Conservation (phyloP, 2,329 filamentous ascomycete species). For the Pseudogymnoascus sp. region DNA sequence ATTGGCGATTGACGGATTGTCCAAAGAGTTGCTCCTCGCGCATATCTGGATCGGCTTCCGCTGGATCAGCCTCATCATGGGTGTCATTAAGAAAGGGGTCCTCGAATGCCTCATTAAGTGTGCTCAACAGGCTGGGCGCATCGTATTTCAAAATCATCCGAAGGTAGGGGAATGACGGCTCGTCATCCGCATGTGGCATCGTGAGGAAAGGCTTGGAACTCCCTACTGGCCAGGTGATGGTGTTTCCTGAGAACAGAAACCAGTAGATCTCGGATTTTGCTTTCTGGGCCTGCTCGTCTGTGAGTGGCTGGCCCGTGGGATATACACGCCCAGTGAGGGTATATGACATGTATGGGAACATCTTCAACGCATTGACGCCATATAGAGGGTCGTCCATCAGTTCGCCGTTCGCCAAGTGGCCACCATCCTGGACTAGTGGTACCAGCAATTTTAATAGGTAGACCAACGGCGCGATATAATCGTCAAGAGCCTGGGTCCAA, state of each 20-base stretch:
- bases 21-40: constrained; percentile 59
- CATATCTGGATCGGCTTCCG: constrained; percentile 39
- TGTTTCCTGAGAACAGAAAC: constrained; percentile 83
- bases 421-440: constrained; percentile 48
- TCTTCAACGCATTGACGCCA: constrained; percentile 69
- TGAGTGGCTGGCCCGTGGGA: constrained; percentile 69
- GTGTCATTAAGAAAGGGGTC: constrained; percentile 85
- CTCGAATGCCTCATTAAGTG: constrained; percentile 94
- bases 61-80: constrained; percentile 52
- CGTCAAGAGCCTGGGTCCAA: constrained; percentile 83
- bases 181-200: constrained; percentile 43
- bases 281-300: constrained; percentile 59
- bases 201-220: constrained; percentile 53
- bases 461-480: constrained; percentile 84
- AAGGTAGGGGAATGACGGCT: constrained; percentile 78
- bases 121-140: constrained; percentile 84
- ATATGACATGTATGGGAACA: constrained; percentile 92
- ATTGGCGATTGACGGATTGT: constrained; percentile 77
- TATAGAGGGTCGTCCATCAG: constrained; percentile 52
- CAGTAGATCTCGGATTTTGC: constrained; percentile 88
- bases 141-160: constrained; percentile 80
- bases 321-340: constrained; percentile 85
- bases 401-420: constrained; percentile 42
- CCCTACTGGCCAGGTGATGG: constrained; percentile 63
- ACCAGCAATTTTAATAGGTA: constrained; percentile 67